Evolutionary conservation across 1,284 basidiomycete species (phyloP).

Genomic region (Baeospora myosura): DNA sequence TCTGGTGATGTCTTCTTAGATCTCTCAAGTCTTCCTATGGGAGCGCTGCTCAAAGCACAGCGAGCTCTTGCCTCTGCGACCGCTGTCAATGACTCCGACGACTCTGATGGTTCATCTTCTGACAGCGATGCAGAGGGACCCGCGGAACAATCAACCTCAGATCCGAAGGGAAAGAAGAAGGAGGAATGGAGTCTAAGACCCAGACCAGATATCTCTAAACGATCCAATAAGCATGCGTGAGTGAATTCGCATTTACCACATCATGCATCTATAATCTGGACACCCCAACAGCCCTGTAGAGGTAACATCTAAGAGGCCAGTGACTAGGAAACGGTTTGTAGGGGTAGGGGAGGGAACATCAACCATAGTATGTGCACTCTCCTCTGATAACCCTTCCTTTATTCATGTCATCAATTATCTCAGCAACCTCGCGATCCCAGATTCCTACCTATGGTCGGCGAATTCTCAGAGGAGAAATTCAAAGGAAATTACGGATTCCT

Average conservation of each 20-base stretch:
- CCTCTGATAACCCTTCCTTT: background rate
- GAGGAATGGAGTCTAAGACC: conserved; percentile 32
- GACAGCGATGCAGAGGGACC: conserved; percentile 16
- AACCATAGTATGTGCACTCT: background rate
- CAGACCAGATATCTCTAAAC: conserved; percentile 46
- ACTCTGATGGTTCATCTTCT: conserved; percentile 18
- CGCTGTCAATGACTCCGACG: conserved; percentile 27
- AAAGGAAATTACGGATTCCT: conserved; percentile 77
- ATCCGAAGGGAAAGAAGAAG: conserved; percentile 23
- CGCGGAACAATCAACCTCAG: conserved; percentile 11
- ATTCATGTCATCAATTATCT: conserved; percentile 1
- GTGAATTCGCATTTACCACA: conserved; percentile 24
- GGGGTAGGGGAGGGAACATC: too few species aligned
- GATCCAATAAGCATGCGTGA: conserved; percentile 85
- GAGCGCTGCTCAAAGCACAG: conserved; percentile 62
- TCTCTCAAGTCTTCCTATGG: conserved; percentile 53
- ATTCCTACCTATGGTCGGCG: conserved; percentile 75
- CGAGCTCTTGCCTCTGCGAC: conserved; percentile 38
- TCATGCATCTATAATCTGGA: conserved; percentile 6
- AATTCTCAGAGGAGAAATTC: conserved; percentile 65
- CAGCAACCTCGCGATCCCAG: conserved; percentile 85
- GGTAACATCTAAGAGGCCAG: conserved; percentile 81
- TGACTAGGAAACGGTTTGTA: conserved; percentile 71
- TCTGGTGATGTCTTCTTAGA: conserved; percentile 27
- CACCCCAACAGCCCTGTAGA: conserved; percentile 68